Base-by-base conservation (phyloP, 2,329 filamentous ascomycete species). In the Ambrosiella xylebori region DNA sequence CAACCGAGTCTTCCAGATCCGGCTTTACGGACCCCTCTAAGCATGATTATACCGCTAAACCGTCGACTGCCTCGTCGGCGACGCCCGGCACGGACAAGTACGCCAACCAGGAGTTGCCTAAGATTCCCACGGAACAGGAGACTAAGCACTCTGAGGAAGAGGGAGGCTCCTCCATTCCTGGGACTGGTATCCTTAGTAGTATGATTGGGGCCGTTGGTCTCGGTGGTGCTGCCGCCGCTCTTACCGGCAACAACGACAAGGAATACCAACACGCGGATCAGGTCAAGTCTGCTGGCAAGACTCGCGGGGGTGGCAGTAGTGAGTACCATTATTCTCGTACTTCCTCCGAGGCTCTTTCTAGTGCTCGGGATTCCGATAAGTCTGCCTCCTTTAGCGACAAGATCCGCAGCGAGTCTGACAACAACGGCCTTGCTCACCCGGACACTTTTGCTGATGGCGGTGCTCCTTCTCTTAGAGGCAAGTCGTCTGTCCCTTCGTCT, bases 121-220 rank as follows among this genome's bases (percentile, higher is more conserved):
- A 53, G 11, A 53, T 47, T 11, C 56, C 49, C 47, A 35, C 8
- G 44, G 44, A n/a, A 2, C 47, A 51, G 47, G 7, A 3, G n/a
- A n/a, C n/a, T 11, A 51, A 9, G 45, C 13, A 9, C 47, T 11
- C n/a, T 12, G 17, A 35, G 47, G 11, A 8, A 5, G 17, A 36
- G 9, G 35, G 47, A 11, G 19, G 17, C 13, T 51, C 47, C 35
- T 9, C 12, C 13, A 35, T 41, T 41, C 39, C 27, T 2, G 15
- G 15, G 9, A 51, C 40, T 40, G 19, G 59, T 2, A 57, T 60
- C 8, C 53, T 60, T n/a, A 35, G 59, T 11, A 55, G 50, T 19
- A 37, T 60, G 36, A 58, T 61, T 52, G 59, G 56, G 13, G 59
- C 56, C 39, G 56, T 56, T 38, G 56, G 56, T 3, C 56, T 61